phyloP scores from a whole-genome alignment of 495 filamentous ascomycete genomes.

The Evernia prunastri region DNA sequence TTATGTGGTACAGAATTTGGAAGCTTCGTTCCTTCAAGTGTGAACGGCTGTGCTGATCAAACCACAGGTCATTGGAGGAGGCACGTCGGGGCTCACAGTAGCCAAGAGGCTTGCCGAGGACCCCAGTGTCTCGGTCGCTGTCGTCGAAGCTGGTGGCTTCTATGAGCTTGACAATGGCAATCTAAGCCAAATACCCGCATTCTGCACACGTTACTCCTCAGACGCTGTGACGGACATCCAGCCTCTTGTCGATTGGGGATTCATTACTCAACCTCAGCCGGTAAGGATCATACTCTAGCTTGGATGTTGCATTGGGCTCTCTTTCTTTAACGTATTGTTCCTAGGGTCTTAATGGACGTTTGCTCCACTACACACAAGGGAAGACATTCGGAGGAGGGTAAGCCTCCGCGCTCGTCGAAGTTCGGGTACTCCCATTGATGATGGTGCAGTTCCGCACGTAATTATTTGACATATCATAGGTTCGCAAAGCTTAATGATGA shows the following conservation, averaged over 20 bases:
- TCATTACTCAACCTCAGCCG: slow-evolving; percentile 36
- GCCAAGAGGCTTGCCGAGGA: slow-evolving; percentile 36
- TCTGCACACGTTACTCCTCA: slow-evolving; percentile 21
- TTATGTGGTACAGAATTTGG: too few species aligned
- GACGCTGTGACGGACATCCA: slow-evolving; percentile 17
- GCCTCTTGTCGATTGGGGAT: slow-evolving; percentile 44
- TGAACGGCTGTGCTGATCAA: too few species aligned
- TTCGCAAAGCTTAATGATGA: background rate
- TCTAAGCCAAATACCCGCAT: slow-evolving; percentile 34
- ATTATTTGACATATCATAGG: background rate
- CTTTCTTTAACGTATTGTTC: too few species aligned
- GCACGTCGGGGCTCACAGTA: slow-evolving; percentile 36
- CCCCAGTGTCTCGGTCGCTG: slow-evolving; percentile 31
- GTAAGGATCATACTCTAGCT: too few species aligned
- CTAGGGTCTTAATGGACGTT: too few species aligned
- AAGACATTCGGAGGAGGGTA: too few species aligned
- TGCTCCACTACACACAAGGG: too few species aligned
- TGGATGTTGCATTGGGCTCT: too few species aligned
- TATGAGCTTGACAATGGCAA: slow-evolving; percentile 46
- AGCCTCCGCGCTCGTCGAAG: too few species aligned
- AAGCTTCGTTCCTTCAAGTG: too few species aligned
- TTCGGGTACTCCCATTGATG: too few species aligned
- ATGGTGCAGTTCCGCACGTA: background rate
- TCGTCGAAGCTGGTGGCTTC: slow-evolving; percentile 53
- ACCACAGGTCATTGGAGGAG: slow-evolving; percentile 37